phyloP scores from a whole-genome alignment of 2,329 filamentous ascomycete species.

The Cladophialophora chaetospira region DNA sequence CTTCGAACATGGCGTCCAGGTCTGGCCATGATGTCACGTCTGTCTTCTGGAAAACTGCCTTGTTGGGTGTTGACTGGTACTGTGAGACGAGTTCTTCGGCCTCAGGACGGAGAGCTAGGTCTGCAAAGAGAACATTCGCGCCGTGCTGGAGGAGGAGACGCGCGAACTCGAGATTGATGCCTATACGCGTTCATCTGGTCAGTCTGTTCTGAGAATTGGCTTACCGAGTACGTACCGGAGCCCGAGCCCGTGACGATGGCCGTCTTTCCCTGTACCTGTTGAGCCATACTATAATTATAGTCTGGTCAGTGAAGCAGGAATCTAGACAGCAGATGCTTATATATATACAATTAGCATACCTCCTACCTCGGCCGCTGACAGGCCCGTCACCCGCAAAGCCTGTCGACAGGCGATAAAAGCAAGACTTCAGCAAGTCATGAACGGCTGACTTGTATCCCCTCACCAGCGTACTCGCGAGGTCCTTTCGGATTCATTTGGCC shows the following conservation, averaged over 20 bases:
- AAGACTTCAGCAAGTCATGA: too few species aligned
- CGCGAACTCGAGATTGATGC: slow-evolving; percentile 51
- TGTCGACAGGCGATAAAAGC: too few species aligned
- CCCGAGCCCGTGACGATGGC: slow-evolving; percentile 59
- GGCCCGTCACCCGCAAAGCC: too few species aligned
- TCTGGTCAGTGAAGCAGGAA: background rate
- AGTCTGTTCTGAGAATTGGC: background rate
- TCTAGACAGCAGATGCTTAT: background rate
- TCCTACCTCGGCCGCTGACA: background rate
- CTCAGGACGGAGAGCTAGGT: slow-evolving; percentile 49
- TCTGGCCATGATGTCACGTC: slow-evolving; percentile 54
- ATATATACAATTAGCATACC: background rate
- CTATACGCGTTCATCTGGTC: slow-evolving; percentile 32
- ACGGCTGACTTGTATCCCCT: too few species aligned
- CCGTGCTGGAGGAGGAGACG: slow-evolving; percentile 47
- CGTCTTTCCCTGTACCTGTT: slow-evolving; percentile 35
- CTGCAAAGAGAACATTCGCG: slow-evolving; percentile 51
- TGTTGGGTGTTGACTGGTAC: slow-evolving; percentile 37
- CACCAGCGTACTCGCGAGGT: too few species aligned
- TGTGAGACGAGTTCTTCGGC: slow-evolving; percentile 45
- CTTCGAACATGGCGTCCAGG: slow-evolving; percentile 52
- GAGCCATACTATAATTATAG: slow-evolving; percentile 21
- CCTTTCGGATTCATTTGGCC: too few species aligned
- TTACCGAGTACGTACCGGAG: slow-evolving; percentile 45
- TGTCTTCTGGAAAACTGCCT: slow-evolving; percentile 49